Percentiles rank a stretch among this genome's conserved stretches.
Evolutionary conservation across 805 yeast genomes (phyloP).

Genomic region (Lipomyces chichibuensis): DNA sequence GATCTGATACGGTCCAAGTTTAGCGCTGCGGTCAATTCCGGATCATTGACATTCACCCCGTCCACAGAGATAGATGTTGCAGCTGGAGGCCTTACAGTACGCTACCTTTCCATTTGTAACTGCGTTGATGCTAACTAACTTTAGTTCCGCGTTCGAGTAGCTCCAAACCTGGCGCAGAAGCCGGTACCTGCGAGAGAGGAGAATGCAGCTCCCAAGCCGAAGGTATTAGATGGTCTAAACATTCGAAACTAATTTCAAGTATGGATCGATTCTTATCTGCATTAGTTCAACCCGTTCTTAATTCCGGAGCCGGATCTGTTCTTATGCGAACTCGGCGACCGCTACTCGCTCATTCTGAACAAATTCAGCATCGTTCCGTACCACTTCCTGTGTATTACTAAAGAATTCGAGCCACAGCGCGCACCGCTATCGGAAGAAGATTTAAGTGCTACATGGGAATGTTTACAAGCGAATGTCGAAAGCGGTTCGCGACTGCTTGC

Average conservation of each 20-base stretch:
- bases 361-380: slow-evolving; percentile 82
- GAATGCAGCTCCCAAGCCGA: slow-evolving; percentile 10
- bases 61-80: slow-evolving; percentile 47
- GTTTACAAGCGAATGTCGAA: slow-evolving; percentile 49
- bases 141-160: slow-evolving; percentile 43
- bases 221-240: neutral
- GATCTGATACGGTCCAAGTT: slow-evolving; percentile 31
- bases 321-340: slow-evolving; percentile 53
- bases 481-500: slow-evolving; percentile 62
- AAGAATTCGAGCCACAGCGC: slow-evolving; percentile 69
- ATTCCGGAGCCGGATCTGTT: slow-evolving; percentile 78
- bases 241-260: slow-evolving; percentile 18
- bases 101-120: slow-evolving; percentile 18
- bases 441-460: slow-evolving; percentile 58
- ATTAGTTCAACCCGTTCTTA: slow-evolving; percentile 65
- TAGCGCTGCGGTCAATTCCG: slow-evolving; percentile 52
- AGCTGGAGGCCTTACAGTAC: slow-evolving; percentile 40
- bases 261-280: too few species aligned
- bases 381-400: slow-evolving; percentile 80
- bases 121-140: slow-evolving; percentile 9
- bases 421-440: slow-evolving; percentile 75
- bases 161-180: slow-evolving; percentile 46
- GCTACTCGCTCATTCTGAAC: slow-evolving; percentile 70
- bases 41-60: slow-evolving; percentile 57
- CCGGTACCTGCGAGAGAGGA: slow-evolving; percentile 36